Base-by-base conservation (phyloP, 2,329 filamentous ascomycete genomes). In the Seiridium unicorne region DNA sequence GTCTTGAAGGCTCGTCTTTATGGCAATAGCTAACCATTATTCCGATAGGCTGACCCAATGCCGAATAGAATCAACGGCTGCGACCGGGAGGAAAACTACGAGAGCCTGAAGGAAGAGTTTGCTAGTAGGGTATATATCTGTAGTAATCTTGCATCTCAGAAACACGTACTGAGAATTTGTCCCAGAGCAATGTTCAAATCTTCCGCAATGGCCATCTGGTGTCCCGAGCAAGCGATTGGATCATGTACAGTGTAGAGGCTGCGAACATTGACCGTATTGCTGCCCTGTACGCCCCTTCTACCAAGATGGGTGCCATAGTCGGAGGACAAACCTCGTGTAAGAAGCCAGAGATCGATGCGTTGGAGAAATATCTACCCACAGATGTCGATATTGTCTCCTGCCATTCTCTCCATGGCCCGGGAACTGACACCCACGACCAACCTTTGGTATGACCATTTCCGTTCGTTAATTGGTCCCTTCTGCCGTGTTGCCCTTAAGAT, bases 291-390 rank as follows among this genome's bases (percentile, higher is more conserved):
- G 95, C 93, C 65, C 94, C 94, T 69, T 97, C 95, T 66, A 99
- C 95, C 60, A 98, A 97, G 74, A 84, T 95, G 71, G 90, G 91
- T 64, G 95, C 95, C 65, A 96, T 99, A 63, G 95, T 99, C 31
- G 96, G 95, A 61, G 95, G 95, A 7, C 95, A 99, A 75, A 99
- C 95, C 1, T 98, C 95, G 1, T 99, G 95, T 83, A 99, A 99
- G 78, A 93, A 92, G 54, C 95, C 95, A 26, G 95, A 99, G 76
- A 95, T 99, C 70, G 88, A 87, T 42, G 94, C 95, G 3, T 97
- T 99, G 68, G 94, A 98, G 69, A 87, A 88, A 66, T 86, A 97
- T 76, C 86, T 99, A 18, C 95, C 95, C 1, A 69, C 79, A 42
- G 95, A 99, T 75, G 92, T 97, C 69, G 89, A 96, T 70, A 97